Conservation (phyloP, 768 basidiomycete genomes). For the Pleurotus ostreatus region DNA sequence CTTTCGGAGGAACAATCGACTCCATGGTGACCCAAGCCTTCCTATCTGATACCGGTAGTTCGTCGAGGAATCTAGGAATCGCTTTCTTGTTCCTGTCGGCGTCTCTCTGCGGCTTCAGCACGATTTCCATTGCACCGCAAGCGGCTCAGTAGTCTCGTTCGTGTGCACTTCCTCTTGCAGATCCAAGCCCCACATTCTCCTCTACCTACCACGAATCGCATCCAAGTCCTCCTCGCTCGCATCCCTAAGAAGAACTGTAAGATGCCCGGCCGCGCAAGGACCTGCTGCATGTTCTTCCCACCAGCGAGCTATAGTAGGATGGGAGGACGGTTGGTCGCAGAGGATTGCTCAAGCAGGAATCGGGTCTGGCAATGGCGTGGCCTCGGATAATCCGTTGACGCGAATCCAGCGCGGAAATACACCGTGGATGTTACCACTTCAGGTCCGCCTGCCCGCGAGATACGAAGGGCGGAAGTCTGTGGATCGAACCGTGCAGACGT, state of each 20-base stretch:
- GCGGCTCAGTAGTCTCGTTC: conserved; percentile 24
- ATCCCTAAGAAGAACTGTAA: conserved; percentile 66
- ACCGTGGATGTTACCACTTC: conserved; percentile 73
- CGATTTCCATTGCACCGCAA: conserved; percentile 57
- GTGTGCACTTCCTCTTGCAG: conserved; percentile 36
- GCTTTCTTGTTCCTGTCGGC: conserved; percentile 84
- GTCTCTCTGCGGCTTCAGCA: conserved; percentile 97
- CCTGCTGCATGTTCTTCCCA: conserved; percentile 93
- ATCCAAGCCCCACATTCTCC: conserved; percentile 84
- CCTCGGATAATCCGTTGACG: conserved; percentile 74
- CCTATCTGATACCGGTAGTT: conserved; percentile 54
- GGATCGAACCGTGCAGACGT: conserved; percentile 52
- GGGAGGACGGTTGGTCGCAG: conserved; percentile 90
- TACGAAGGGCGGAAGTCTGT: conserved; percentile 35
- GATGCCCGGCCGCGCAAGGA: conserved; percentile 66
- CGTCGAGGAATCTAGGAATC: conserved; percentile 74
- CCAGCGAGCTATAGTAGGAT: conserved; percentile 91
- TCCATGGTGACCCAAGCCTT: conserved; percentile 97
- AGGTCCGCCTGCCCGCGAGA: conserved; percentile 31
- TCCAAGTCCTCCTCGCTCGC: conserved; percentile 35
- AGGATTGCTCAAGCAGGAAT: conserved; percentile 72
- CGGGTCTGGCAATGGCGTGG: conserved; percentile 66
- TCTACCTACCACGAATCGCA: conserved; percentile 71
- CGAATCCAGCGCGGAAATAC: conserved; percentile 90
- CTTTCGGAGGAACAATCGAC: conserved; percentile 75